Conservation (phyloP, 306 rosid species). For the Gleditsia sinensis region DNA sequence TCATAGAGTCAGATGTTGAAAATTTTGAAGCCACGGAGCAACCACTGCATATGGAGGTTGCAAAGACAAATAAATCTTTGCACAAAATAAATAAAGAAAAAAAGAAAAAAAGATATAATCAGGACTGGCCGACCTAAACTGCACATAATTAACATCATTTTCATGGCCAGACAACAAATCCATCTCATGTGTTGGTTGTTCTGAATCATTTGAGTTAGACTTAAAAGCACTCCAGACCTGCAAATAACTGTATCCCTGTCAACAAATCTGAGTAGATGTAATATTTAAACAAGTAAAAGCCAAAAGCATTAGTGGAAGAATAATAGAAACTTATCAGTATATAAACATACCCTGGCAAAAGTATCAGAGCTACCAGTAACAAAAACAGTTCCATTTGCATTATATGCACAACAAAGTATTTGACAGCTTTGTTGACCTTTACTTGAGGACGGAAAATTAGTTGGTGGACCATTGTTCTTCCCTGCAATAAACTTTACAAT, state of each 20-base stretch:
- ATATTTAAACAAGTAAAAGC: conserved; percentile 32
- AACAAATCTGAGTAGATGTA: conserved; percentile 36
- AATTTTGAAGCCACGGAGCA: conserved; percentile 76
- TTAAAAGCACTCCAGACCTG: conserved; percentile 89
- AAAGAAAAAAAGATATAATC: conserved; percentile 16
- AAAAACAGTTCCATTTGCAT: conserved; percentile 88
- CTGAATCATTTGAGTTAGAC: conserved; percentile 57
- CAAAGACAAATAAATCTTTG: conserved; percentile 28
- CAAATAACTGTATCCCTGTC: conserved; percentile 35
- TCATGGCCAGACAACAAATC: conserved; percentile 89
- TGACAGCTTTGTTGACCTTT: conserved; percentile 65
- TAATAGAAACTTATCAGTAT: conserved; percentile 21
- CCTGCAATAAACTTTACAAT: conserved; percentile 54
- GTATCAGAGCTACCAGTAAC: conserved; percentile 95
- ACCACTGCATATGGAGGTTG: conserved; percentile 62
- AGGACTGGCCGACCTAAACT: conserved; percentile 70
- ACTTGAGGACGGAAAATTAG: conserved; percentile 62
- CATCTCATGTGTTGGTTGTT: conserved; percentile 73
- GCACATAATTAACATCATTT: conserved; percentile 91
- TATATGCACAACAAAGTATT: conserved; percentile 88
- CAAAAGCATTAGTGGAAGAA: conserved; percentile 33
- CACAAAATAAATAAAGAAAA: conserved; percentile 21
- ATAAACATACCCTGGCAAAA: conserved; percentile 70
- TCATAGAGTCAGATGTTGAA: conserved; percentile 57
- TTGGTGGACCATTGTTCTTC: conserved; percentile 58